Conservation (phyloP, 1,284 basidiomycete genomes). For the Ustilago loliicola region DNA sequence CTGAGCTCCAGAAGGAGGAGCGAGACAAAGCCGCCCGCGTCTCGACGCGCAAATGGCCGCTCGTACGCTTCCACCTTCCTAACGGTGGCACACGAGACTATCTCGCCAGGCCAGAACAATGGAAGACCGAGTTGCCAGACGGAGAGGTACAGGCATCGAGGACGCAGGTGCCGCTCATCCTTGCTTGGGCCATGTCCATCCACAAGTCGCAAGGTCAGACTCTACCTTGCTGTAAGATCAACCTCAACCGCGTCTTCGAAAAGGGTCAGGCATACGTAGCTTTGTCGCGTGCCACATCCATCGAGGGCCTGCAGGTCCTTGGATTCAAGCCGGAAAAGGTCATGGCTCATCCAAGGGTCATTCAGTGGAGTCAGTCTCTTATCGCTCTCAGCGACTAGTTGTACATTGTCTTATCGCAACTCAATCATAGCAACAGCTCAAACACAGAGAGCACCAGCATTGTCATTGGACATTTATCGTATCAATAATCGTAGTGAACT, state of each 20-base stretch:
- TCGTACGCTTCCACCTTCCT: conserved; percentile 62
- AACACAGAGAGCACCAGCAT: not conserved
- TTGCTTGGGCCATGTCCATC: conserved; percentile 70
- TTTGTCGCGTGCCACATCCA: conserved; percentile 89
- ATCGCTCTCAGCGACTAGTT: conserved; percentile 31
- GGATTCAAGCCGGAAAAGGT: conserved; percentile 75
- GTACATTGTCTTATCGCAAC: not conserved
- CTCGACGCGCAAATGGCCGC: conserved; percentile 55
- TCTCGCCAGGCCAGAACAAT: conserved; percentile 60
- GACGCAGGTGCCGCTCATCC: conserved; percentile 66
- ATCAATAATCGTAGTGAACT: not conserved
- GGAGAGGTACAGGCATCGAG: conserved; percentile 68
- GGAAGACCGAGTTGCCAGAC: conserved; percentile 71
- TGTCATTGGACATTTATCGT: not conserved
- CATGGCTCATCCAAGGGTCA: conserved; percentile 66
- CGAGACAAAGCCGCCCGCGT: conserved; percentile 58
- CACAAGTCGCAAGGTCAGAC: conserved; percentile 70
- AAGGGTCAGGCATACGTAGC: conserved; percentile 89
- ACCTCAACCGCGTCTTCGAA: conserved; percentile 66
- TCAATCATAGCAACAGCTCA: conserved; percentile 14
- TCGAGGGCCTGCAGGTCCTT: conserved; percentile 90
- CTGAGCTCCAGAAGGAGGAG: conserved; percentile 36
- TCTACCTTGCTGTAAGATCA: conserved; percentile 65
- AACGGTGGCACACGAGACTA: conserved; percentile 58
- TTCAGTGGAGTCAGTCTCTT: conserved; percentile 57